A percentile compares a stretch with the other conserved stretches of the same genome.
phyloP scores from a whole-genome alignment of 1,284 basidiomycete genomes.

The Peniophora sp. region DNA sequence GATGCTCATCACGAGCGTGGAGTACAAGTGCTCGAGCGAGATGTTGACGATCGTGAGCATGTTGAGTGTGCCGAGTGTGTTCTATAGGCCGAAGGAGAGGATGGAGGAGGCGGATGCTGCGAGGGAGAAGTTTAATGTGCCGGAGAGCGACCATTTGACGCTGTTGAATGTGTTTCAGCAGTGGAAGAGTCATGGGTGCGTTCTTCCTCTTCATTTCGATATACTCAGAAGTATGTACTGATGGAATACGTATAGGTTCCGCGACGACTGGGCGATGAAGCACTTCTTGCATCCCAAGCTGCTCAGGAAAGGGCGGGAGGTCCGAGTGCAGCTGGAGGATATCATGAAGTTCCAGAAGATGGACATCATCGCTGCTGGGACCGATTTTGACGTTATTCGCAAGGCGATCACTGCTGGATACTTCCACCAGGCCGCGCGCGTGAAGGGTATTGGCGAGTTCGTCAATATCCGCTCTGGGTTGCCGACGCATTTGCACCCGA shows the following conservation, averaged over 20 bases:
- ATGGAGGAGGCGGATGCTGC: conserved; percentile 96
- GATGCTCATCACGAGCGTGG: conserved; percentile 94
- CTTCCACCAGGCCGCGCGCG: conserved; percentile 97
- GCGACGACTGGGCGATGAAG: conserved; percentile 89
- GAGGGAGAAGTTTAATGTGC: conserved; percentile 96
- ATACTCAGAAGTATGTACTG: conserved; percentile 5
- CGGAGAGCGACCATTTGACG: conserved; percentile 96
- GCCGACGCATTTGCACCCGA: conserved; percentile 91
- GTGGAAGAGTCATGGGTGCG: conserved; percentile 91
- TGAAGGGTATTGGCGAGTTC: conserved; percentile 98
- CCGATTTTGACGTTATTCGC: conserved; percentile 93
- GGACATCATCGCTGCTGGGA: conserved; percentile 82
- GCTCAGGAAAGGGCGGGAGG: conserved; percentile 91
- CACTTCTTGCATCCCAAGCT: conserved; percentile 98
- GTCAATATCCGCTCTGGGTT: conserved; percentile 95
- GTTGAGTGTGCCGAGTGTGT: conserved; percentile 95
- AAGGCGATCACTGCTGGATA: conserved; percentile 98
- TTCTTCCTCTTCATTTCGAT: conserved; percentile 6
- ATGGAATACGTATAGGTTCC: conserved; percentile 42
- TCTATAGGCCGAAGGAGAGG: conserved; percentile 91
- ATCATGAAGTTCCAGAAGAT: conserved; percentile 99
- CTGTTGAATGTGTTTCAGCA: conserved; percentile 95
- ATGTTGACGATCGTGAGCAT: conserved; percentile 99
- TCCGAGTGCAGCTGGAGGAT: conserved; percentile 93
- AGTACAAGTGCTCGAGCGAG: conserved; percentile 88